A percentile compares a stretch with the other conserved stretches of the same genome.
Conservation (phyloP, 208 protist genomes). For the Wallacemonas collosoma region DNA sequence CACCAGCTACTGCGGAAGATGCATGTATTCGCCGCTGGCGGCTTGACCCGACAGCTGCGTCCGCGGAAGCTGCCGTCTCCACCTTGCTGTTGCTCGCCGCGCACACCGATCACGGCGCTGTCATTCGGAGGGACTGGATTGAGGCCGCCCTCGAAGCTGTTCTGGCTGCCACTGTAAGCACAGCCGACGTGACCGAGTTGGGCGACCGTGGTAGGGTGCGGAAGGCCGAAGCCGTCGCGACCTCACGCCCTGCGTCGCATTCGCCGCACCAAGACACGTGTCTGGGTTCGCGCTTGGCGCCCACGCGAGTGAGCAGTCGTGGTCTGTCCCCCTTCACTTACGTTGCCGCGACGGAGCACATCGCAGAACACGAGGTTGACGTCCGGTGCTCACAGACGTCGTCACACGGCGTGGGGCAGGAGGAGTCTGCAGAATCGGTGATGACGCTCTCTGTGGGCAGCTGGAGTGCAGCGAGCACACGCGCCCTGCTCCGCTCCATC, state of each 20-base stretch:
- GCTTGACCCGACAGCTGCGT: background rate
- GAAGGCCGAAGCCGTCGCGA: too few relatives aligned
- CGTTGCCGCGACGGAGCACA: background rate
- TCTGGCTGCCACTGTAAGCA: background rate
- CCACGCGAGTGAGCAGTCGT: too few relatives aligned
- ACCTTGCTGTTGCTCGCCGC: slow-evolving; percentile 9
- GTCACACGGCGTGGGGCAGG: too few relatives aligned
- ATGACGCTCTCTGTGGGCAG: slow-evolving; percentile 11
- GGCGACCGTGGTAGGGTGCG: too few relatives aligned
- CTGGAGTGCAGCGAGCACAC: background rate
- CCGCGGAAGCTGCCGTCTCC: slow-evolving; percentile 2
- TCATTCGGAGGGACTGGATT: background rate
- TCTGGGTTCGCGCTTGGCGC: too few relatives aligned
- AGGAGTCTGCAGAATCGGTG: background rate
- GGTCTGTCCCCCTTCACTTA: too few relatives aligned
- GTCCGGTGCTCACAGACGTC: background rate
- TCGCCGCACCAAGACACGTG: too few relatives aligned
- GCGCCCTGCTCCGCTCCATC: slow-evolving; percentile 12
- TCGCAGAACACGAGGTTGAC: background rate
- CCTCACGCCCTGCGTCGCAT: too few relatives aligned
- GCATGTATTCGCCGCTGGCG: background rate
- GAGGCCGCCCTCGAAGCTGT: background rate
- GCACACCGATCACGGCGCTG: background rate
- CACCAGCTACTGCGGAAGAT: too few relatives aligned
- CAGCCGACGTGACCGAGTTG: too few relatives aligned